phyloP scores from a whole-genome alignment of 1,139 yeast species.

The Arxiozyma slooffiae region DNA sequence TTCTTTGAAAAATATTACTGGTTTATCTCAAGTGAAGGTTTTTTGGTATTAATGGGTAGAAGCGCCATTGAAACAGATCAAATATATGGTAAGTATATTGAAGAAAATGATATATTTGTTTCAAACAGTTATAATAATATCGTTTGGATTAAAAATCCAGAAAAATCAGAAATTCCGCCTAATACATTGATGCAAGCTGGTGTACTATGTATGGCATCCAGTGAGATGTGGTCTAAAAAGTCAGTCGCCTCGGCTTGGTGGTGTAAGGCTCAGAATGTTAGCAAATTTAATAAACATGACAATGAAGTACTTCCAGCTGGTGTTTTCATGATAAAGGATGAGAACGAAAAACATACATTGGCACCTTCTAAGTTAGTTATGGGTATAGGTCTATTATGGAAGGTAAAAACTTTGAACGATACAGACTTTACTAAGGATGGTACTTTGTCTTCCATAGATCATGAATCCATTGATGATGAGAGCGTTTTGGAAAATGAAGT shows the following conservation, averaged over 20 bases:
- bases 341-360: conserved; percentile 46
- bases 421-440: neutral
- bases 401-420: conserved; percentile 33
- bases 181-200: conserved; percentile 87
- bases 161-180: conserved; percentile 49
- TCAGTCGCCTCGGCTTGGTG: conserved; percentile 78
- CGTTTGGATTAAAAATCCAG: conserved; percentile 72
- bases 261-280: conserved; percentile 53
- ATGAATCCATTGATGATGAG: conserved; percentile 4
- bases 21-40: conserved; percentile 87
- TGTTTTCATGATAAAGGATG: conserved; percentile 45
- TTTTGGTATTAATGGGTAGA: conserved; percentile 76
- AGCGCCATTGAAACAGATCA: conserved; percentile 79
- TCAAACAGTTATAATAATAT: conserved; percentile 66
- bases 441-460: conserved; percentile 7
- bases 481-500: neutral
- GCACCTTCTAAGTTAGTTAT: conserved; percentile 80
- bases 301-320: conserved; percentile 59
- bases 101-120: conserved; percentile 61
- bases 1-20: conserved; percentile 94
- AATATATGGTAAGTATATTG: conserved; percentile 68
- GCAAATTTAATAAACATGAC: conserved; percentile 54
- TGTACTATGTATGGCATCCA: conserved; percentile 65
- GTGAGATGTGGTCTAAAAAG: conserved; percentile 85
- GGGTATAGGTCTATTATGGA: conserved; percentile 82